Evolutionary conservation across 1,139 yeast species (phyloP), one percentile per base, ranked within the genome.

Genomic region (Hyphopichia wangnamkhiaoensis): DNA sequence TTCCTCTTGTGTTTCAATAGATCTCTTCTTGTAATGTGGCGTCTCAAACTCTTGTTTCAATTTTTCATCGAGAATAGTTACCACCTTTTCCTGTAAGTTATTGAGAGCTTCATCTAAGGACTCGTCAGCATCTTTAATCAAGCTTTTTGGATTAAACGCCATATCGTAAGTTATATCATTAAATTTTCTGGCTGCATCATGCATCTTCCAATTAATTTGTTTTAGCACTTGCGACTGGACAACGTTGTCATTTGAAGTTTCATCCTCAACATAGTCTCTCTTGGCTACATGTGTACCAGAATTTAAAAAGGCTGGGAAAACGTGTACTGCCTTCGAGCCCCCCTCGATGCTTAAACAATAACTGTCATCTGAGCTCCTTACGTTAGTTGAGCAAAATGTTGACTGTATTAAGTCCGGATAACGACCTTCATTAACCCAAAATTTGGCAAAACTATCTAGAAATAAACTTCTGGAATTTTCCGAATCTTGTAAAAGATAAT

Each of bases 401-500:
- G 78, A 71, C 33, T 63, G 63, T 1, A 73, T 41, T 31, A 75
- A 57, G 26, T 63, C 61, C 9, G 57, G 56, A 37, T 66, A 59
- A 14, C 58, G 56, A 10, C 62, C 47, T 8, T 55, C 56, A 25
- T 57, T 50, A 8, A 65, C 52, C 80, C 79, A 74, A 10, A 53
- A 54, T 23, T 52, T 46, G 0, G 79, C 76, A 49, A 74, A 62
- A 1, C 46, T 44, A 44, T 74, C 78, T 47, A 74, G 71, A 42
- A 73, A 68, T 12, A 45, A 49, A 4, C 60, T 32, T 16, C 36
- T 39, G n/a, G 40, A 42, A 2, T 43, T 45, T 27, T 44, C 40
- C 13, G 24, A 21, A 7, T 21, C 24, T 17, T 32, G 37, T 2
- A 48, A 33, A n/a, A 63, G 40, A 43, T 59, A 63, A 29, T 58